Percentiles rank a stretch among this genome's conserved stretches.
Conservation (phyloP, 2,329 filamentous ascomycete genomes). For the Trichothecium sympodiale region DNA sequence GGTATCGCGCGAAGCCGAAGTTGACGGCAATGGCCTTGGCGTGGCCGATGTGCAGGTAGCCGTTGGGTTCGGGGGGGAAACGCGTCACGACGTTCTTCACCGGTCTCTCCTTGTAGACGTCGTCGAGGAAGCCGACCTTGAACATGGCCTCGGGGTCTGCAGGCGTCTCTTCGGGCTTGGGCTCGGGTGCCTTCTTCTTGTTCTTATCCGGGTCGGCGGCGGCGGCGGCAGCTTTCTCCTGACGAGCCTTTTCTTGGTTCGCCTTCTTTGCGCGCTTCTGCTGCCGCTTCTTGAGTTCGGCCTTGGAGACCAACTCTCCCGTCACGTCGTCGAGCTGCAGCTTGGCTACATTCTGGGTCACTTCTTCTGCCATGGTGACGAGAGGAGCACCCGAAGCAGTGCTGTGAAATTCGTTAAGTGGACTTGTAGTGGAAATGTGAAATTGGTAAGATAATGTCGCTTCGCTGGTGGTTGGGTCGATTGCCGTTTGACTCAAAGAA, state of each 20-base stretch:
- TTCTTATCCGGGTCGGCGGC: not conserved
- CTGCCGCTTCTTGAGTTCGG: conserved; percentile 48
- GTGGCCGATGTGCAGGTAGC: conserved; percentile 86
- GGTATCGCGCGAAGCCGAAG: conserved; percentile 83
- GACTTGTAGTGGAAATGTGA: not conserved
- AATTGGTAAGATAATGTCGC: no score
- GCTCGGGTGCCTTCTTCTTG: conserved; percentile 22
- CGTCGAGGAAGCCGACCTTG: conserved; percentile 64
- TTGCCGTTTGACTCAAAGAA: no score
- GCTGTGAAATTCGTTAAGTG: no score
- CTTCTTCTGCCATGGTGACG: conserved; percentile 33
- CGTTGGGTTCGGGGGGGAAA: conserved; percentile 82
- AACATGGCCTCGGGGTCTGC: conserved; percentile 60
- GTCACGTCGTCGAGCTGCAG: conserved; percentile 51
- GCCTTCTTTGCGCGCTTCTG: conserved; percentile 48
- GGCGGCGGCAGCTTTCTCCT: conserved; percentile 66
- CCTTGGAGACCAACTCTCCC: conserved; percentile 53
- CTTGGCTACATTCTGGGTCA: conserved; percentile 39
- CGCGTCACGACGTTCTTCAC: conserved; percentile 53
- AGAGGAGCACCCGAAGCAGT: no score
- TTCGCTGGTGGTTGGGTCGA: no score
- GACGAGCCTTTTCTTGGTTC: conserved; percentile 57
- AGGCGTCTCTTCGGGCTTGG: conserved; percentile 32
- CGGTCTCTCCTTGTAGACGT: conserved; percentile 60
- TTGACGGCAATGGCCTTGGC: conserved; percentile 94